These are phyloP conservation scores for Mortierella sp. DNA, from an alignment of 371 early-diverging fungal genomes.

Conservation along the genomic window DNA sequence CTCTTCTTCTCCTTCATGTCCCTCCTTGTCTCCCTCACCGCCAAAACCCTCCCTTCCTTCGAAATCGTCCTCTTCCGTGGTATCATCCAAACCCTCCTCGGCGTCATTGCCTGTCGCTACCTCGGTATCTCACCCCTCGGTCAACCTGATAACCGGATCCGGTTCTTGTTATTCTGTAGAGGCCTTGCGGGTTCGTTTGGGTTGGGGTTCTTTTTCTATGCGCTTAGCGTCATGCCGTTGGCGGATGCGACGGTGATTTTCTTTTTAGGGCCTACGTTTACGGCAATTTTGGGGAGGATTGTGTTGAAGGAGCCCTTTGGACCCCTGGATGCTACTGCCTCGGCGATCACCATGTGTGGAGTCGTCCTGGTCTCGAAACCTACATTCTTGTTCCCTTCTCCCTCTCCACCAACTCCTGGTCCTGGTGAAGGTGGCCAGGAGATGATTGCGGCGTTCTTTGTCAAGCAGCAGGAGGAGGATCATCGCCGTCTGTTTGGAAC, in stretches of 20 bases:
- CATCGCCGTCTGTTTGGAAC: slow-evolving; percentile 27
- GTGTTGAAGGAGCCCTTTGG: slow-evolving; percentile 79
- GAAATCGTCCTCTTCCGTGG: slow-evolving; percentile 83
- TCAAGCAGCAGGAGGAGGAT: slow-evolving; percentile 17
- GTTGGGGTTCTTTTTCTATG: slow-evolving; percentile 80
- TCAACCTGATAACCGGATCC: slow-evolving; percentile 51
- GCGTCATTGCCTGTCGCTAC: slow-evolving; percentile 65
- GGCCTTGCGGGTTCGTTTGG: slow-evolving; percentile 77
- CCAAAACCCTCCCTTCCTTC: slow-evolving; percentile 68
- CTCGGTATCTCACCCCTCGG: slow-evolving; percentile 72
- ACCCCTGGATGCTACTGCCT: slow-evolving; percentile 67
- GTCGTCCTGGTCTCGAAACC: slow-evolving; percentile 80
- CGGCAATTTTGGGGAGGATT: slow-evolving; percentile 75
- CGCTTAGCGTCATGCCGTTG: slow-evolving; percentile 75
- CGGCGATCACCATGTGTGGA: slow-evolving; percentile 71
- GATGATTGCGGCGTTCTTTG: slow-evolving; percentile 13
- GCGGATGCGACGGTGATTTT: slow-evolving; percentile 86
- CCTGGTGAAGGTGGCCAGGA: slow-evolving; percentile 1
- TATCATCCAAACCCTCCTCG: slow-evolving; percentile 70
- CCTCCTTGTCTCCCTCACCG: slow-evolving; percentile 76
- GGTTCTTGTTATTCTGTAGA: slow-evolving; percentile 72
- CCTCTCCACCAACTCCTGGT: not conserved
- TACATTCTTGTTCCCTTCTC: slow-evolving; percentile 64
- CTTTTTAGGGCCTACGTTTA: slow-evolving; percentile 84
- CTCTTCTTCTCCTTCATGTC: slow-evolving; percentile 81